A percentile compares a stretch with the other conserved stretches of the same genome.
phyloP scores from a whole-genome alignment of 192 early-diverging fungal genomes.

The Coemansia sp. region DNA sequence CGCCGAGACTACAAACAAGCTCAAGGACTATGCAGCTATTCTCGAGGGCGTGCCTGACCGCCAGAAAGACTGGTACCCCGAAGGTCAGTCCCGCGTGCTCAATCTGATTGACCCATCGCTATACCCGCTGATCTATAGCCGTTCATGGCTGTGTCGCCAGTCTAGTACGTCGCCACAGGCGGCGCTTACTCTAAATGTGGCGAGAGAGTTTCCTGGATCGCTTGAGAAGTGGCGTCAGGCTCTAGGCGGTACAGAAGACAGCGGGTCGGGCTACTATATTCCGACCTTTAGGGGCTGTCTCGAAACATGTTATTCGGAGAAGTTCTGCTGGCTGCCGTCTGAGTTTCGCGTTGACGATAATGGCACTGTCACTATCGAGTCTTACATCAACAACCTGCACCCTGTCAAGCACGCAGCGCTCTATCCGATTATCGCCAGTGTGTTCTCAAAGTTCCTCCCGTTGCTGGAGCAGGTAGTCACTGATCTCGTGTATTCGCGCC shows the following conservation, averaged over 20 bases:
- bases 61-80: conserved; percentile 35
- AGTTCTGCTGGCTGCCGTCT: conserved; percentile 57
- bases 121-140: conserved; percentile 18
- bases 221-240: not conserved
- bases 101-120: conserved; percentile 47
- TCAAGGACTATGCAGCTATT: too few species aligned
- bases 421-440: conserved; percentile 43
- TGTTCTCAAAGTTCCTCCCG: conserved; percentile 21
- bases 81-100: conserved; percentile 36
- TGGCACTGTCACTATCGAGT: too few species aligned
- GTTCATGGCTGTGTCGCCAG: not conserved
- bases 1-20: too few species aligned
- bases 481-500: conserved; percentile 2
- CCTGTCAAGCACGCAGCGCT: conserved; percentile 44
- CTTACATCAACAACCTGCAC: conserved; percentile 54
- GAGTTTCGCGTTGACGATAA: conserved; percentile 7
- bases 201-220: not conserved
- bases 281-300: not conserved
- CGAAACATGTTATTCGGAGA: too few species aligned
- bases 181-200: not conserved
- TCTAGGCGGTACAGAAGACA: not conserved
- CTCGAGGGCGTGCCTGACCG: too few species aligned
- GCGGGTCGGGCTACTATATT: not conserved
- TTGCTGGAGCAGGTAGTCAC: conserved; percentile 56
- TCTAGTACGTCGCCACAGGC: not conserved